Conservation (phyloP, 2,329 filamentous ascomycete genomes). For the Rutstroemia sp. region DNA sequence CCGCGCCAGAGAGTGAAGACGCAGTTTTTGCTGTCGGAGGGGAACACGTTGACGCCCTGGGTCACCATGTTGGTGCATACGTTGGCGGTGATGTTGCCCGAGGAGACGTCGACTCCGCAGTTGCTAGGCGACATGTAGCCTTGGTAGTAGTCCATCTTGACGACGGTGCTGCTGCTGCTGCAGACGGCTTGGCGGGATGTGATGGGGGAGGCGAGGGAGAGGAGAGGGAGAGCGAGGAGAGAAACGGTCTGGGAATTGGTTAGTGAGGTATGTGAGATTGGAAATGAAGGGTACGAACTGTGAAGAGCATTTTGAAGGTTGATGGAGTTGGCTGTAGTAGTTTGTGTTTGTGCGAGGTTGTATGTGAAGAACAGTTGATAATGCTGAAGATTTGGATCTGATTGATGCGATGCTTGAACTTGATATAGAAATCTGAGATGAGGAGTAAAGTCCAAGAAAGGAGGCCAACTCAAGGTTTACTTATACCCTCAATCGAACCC, state of each 20-base stretch:
- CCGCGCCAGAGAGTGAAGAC: not conserved
- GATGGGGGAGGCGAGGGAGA: not conserved
- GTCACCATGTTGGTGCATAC: not conserved
- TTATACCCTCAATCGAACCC: not conserved
- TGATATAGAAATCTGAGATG: not conserved
- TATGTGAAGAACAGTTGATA: not conserved
- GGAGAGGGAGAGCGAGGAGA: not conserved
- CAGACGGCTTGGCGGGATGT: not conserved
- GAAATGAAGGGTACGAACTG: not conserved
- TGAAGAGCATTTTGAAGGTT: constrained; percentile 3
- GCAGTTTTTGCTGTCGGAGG: not conserved
- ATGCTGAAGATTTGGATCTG: not conserved
- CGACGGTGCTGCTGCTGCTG: not conserved
- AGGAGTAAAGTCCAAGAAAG: not conserved
- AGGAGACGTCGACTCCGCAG: not conserved
- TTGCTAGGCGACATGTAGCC: not conserved
- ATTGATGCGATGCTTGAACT: not conserved
- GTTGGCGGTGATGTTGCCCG: constrained; percentile 1
- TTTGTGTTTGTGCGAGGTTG: not conserved
- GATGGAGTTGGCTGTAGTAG: not conserved
- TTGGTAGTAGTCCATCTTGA: constrained; percentile 4
- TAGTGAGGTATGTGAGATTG: not conserved
- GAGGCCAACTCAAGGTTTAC: not conserved
- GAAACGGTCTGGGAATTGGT: not conserved
- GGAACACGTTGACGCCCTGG: constrained; percentile 2